Evolutionary conservation across 2,329 filamentous ascomycete species (phyloP), one percentile per base, ranked within the genome.

Genomic region (Ophiobolus disseminans): DNA sequence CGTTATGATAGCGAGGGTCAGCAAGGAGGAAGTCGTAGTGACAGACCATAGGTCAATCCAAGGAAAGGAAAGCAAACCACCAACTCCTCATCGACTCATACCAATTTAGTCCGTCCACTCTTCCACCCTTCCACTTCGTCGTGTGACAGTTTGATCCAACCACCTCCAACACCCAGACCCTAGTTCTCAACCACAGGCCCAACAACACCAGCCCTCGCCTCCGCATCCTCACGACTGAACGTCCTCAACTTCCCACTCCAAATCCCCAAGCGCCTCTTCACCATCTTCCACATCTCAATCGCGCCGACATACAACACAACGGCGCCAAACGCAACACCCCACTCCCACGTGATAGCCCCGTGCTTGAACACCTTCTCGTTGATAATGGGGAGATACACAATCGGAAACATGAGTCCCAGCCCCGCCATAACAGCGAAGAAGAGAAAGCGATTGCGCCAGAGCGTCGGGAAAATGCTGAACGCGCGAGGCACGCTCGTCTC

Each of bases 361-460:
- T 79, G 77, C 45, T 76, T 75, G 67, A 79, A 79, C 5, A 79
- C 76, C 43, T 73, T 62, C 20, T 65, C 58, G 49, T 79, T 78
- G 55, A 79, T 73, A 31, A 77, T 59, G 0, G 76, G 76, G 7
- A 78, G 69, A 51, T 77, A 79, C 14, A 78, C 70, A 40, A 77
- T 73, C 1, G 76, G 74, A 48, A 79, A 78, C 25, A 74, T 70
- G 32, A 74, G 72, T 7, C 68, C 49, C 35, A 79, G 64, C 4
- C 74, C 74, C 0, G 72, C 71, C 1, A 73, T 62, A 45, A 73
- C 76, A 30, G 71, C 74, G 67, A 73, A 75, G 63, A 75, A 75
- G 30, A 79, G 70, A 63, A 78, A 78, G 49, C 67, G 66, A 48
- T 77, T 77, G 50, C 70, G 68, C 68, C 67, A 70, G 44, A 74